phyloP scores from a whole-genome alignment of 192 early-diverging fungal species.

The Coemansia biformis region DNA sequence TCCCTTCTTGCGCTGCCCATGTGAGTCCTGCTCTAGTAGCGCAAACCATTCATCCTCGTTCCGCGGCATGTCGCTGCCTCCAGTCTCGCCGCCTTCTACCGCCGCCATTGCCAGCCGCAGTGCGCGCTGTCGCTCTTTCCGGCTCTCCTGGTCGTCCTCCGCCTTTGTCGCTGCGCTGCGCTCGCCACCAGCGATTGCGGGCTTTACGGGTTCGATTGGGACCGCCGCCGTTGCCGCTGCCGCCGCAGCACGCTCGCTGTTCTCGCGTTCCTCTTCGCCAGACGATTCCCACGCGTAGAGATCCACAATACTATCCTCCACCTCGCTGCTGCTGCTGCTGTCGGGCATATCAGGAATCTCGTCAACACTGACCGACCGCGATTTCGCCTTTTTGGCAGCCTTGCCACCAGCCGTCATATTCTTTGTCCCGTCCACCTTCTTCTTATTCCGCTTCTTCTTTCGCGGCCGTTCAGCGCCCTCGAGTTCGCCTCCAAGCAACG shows the following conservation, averaged over 20 bases:
- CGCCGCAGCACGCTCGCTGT: not conserved
- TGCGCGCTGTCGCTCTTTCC: constrained; percentile 23
- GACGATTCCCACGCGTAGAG: constrained; percentile 34
- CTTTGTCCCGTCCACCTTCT: no score
- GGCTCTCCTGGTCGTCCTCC: no score
- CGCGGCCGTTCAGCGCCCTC: not conserved
- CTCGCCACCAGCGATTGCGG: no score
- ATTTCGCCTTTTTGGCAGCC: no score
- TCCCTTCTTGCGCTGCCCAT: constrained; percentile 3
- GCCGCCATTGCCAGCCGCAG: constrained; percentile 31
- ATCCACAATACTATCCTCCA: constrained; percentile 13
- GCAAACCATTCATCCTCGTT: constrained; percentile 33
- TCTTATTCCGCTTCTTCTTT: constrained; percentile 5
- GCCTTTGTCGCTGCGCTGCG: no score
- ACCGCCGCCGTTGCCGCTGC: not conserved
- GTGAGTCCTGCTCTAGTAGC: constrained; percentile 17
- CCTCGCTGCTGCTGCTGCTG: constrained; percentile 17
- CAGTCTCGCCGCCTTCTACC: constrained; percentile 14
- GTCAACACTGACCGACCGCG: not conserved
- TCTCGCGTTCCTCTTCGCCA: constrained; percentile 6
- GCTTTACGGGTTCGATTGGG: no score
- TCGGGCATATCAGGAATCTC: no score
- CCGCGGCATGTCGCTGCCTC: constrained; percentile 16
- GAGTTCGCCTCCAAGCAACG: constrained; percentile 27
- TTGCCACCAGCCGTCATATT: no score